Conservation (phyloP, 1,284 basidiomycete genomes). For the Ustilago tritici region DNA sequence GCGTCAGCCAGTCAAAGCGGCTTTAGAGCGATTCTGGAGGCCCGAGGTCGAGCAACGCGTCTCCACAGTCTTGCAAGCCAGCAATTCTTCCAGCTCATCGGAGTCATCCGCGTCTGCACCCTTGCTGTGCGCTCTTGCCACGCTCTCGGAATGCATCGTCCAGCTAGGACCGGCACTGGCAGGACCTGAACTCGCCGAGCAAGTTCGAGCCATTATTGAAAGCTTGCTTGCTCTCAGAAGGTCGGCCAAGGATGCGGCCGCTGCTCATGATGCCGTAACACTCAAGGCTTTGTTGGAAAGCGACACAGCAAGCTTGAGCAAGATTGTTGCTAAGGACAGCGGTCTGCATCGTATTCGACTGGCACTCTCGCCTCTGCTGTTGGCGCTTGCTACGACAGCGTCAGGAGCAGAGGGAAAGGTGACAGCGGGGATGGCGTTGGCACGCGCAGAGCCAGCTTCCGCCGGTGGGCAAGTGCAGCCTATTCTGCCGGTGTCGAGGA, state of each 20-base stretch:
- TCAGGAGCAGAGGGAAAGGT: background rate
- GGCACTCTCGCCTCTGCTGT: slow-evolving; percentile 22
- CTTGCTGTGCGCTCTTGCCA: slow-evolving; percentile 21
- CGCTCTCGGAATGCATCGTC: slow-evolving; percentile 33
- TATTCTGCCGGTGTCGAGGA: slow-evolving; percentile 21
- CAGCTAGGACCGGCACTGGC: slow-evolving; percentile 34
- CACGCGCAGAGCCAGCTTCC: slow-evolving; percentile 35
- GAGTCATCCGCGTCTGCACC: slow-evolving; percentile 12
- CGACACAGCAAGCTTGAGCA: slow-evolving; percentile 16
- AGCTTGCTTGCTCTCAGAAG: background rate
- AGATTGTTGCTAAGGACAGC: slow-evolving; percentile 8
- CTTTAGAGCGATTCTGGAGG: slow-evolving; percentile 32
- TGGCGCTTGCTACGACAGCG: slow-evolving; percentile 28
- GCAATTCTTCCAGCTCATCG: background rate
- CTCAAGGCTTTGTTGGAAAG: slow-evolving; percentile 18
- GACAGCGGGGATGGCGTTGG: slow-evolving; percentile 2
- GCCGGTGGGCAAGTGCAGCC: slow-evolving; percentile 19
- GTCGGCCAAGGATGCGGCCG: background rate
- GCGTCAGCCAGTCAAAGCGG: slow-evolving; percentile 21
- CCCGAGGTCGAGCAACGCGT: slow-evolving; percentile 27
- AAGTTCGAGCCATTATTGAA: slow-evolving; percentile 20
- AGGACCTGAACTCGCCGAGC: slow-evolving; percentile 26
- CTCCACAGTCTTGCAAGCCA: background rate
- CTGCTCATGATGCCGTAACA: slow-evolving; percentile 14
- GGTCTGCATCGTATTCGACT: slow-evolving; percentile 29